A percentile compares a stretch with the other conserved stretches of the same genome.
Conservation (phyloP, 805 yeast species). For the Yamadazyma paraphyllophila region DNA sequence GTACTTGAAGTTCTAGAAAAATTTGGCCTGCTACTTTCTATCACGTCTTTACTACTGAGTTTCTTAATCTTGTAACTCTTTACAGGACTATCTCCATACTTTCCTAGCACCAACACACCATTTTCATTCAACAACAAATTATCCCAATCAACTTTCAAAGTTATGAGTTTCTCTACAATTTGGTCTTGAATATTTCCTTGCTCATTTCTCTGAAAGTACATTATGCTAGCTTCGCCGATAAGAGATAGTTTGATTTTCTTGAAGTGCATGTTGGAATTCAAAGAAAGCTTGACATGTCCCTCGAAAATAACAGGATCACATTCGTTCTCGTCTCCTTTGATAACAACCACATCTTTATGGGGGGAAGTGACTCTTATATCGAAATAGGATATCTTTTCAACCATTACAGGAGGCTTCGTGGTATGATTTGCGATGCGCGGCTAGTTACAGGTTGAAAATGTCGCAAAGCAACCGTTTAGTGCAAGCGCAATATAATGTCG, state of each 20-base stretch:
- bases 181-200: slow-evolving; percentile 30
- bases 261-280: slow-evolving; percentile 42
- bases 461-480: not conserved
- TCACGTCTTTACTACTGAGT: slow-evolving; percentile 15
- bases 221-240: slow-evolving; percentile 43
- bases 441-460: not conserved
- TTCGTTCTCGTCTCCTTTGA: slow-evolving; percentile 46
- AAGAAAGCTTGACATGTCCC: slow-evolving; percentile 47
- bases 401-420: slow-evolving; percentile 8
- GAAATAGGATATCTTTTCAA: slow-evolving; percentile 25
- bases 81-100: slow-evolving; percentile 38
- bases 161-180: slow-evolving; percentile 37
- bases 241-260: slow-evolving; percentile 37
- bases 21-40: slow-evolving; percentile 4
- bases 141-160: slow-evolving; percentile 46
- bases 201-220: slow-evolving; percentile 35
- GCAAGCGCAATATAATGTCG: too few species aligned
- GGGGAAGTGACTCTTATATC: slow-evolving; percentile 39
- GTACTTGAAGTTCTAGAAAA: slow-evolving; percentile 31
- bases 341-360: slow-evolving; percentile 40
- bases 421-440: slow-evolving; percentile 3
- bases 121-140: slow-evolving; percentile 41
- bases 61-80: slow-evolving; percentile 23
- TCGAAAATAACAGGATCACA: slow-evolving; percentile 41
- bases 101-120: slow-evolving; percentile 40